Percentiles rank a stretch among this genome's conserved stretches.
Conservation (phyloP, 768 basidiomycete genomes). For the Macrolepiota fuliginosa region DNA sequence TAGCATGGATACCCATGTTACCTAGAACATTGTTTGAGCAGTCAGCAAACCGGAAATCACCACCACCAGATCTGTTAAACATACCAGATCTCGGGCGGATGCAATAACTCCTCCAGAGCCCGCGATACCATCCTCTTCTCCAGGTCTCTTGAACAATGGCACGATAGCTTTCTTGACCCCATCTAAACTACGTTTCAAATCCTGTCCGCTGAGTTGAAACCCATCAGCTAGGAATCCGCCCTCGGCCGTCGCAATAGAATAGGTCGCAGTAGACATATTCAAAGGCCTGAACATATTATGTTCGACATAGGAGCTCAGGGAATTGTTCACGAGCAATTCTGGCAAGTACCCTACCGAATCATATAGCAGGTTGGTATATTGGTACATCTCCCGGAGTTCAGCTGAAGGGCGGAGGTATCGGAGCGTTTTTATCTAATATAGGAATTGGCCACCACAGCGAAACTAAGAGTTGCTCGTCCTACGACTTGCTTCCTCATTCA, state of each 20-base stretch:
- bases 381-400: slow-evolving; percentile 36
- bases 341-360: slow-evolving; percentile 38
- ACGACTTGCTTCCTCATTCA: slow-evolving; percentile 31
- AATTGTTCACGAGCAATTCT: slow-evolving; percentile 30
- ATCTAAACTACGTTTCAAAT: slow-evolving; percentile 22
- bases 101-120: slow-evolving; percentile 39
- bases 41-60: too few relatives aligned
- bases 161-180: slow-evolving; percentile 32
- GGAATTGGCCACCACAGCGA: neutral
- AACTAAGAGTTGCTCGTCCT: slow-evolving; percentile 25
- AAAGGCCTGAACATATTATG: slow-evolving; percentile 36
- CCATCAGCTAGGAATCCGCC: slow-evolving; percentile 27
- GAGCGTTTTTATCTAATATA: slow-evolving; percentile 30
- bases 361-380: slow-evolving; percentile 47
- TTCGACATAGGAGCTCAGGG: slow-evolving; percentile 26
- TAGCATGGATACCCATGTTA: slow-evolving; percentile 37
- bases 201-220: slow-evolving; percentile 29
- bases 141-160: slow-evolving; percentile 37
- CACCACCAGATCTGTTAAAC: too few relatives aligned
- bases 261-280: slow-evolving; percentile 38
- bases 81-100: slow-evolving; percentile 38
- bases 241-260: slow-evolving; percentile 36
- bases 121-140: slow-evolving; percentile 35
- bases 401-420: slow-evolving; percentile 39
- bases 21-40: slow-evolving; percentile 7